Base-by-base conservation (phyloP, 116 monocot genomes). In the Dioscorea cayenensis region DNA sequence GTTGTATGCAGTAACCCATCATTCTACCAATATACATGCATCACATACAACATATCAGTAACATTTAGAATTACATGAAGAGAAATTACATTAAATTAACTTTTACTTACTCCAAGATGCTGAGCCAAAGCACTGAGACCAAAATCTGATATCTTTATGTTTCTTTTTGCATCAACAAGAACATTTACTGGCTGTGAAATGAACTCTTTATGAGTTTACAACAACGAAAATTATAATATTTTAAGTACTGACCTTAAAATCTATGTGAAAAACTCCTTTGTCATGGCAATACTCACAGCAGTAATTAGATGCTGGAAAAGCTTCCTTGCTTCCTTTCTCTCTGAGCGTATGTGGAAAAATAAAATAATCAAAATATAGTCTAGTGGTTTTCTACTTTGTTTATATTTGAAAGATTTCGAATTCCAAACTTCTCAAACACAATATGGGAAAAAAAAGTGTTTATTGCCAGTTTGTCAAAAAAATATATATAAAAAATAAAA, bases 1-100 rank as follows among this genome's bases (percentile, higher is more conserved):
- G 99, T 94, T 23, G 99, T 99, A 72, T 99, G 99, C 70, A 99
- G 73, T 50, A 99, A 71, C 28, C 94, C 99, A 83, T 99, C 94
- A 65, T 81, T 79, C 99, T 99, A 77, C 68, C 25, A 67, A 25
- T 58, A n/a, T n/a, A n/a, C n/a, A 14, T 35, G 2, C 10, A 22
- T 62, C 21, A 25, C 69, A 27, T 25, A 69, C 23, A 20, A 51
- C 50, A 19, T 7, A 62, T 14, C 23, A 43, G 43, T 11, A 43
- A 23, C n/a, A n/a, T n/a, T n/a, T n/a, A n/a, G n/a, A n/a, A n/a
- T 32, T 14, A 11, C 12, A 28, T 2, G 35, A 3, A 28, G 22
- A 10, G 1, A 12, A 64, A 25, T 29, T 29, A 14, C 18, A 35
- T 32, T 18, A 69, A 7, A 32, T 25, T 25, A 25, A 25, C 2